These are phyloP conservation scores for Arthrobotrys pseudoclavata DNA, from an alignment of 2,329 filamentous ascomycete species.

Conservation along the genomic window DNA sequence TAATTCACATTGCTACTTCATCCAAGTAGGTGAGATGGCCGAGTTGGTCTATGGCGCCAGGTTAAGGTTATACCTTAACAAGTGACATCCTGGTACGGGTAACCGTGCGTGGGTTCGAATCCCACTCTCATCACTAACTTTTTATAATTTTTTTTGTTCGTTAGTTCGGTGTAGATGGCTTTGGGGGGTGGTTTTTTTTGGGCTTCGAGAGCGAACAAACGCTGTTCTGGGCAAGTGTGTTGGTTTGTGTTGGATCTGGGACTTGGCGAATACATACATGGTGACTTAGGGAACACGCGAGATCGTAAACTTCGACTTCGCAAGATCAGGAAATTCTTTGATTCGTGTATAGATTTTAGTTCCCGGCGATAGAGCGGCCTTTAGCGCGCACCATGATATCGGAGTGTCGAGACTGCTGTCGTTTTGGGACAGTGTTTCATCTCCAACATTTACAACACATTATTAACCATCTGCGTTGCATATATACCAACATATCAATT, in stretches of 20 bases:
- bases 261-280: too few relatives aligned
- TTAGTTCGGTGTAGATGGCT: background rate
- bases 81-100: conserved; percentile 62
- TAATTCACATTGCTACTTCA: conserved; percentile 34
- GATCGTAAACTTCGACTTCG: too few relatives aligned
- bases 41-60: conserved; percentile 64
- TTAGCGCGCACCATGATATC: too few relatives aligned
- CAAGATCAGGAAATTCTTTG: too few relatives aligned
- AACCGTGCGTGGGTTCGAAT: conserved; percentile 64
- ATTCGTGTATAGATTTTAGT: too few relatives aligned
- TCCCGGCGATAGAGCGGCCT: too few relatives aligned
- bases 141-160: conserved; percentile 52
- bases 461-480: too few relatives aligned
- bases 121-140: conserved; percentile 63
- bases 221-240: background rate
- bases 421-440: too few relatives aligned
- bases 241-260: background rate
- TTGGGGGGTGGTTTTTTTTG: background rate
- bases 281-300: too few relatives aligned
- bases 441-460: too few relatives aligned
- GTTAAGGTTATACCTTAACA: conserved; percentile 63
- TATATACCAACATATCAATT: too few relatives aligned
- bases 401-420: too few relatives aligned
- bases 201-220: background rate
- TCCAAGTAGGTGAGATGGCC: conserved; percentile 62